A percentile compares a stretch with the other conserved stretches of the same genome.
Evolutionary conservation across 192 early-diverging fungal species (phyloP).

Genomic region (Coemansia sp.): DNA sequence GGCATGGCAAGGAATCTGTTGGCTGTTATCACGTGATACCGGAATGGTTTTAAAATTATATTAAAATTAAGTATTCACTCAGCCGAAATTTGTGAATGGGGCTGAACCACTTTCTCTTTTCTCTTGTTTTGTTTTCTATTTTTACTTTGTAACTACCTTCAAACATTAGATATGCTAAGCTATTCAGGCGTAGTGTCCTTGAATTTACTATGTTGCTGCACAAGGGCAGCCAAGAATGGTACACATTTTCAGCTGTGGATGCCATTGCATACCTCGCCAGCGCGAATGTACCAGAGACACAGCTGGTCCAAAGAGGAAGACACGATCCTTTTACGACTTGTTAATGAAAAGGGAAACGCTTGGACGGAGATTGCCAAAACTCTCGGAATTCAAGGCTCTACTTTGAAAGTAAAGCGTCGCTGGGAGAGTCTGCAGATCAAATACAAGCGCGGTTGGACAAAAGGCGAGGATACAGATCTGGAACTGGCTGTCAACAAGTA

Average conservation of each 20-base stretch:
- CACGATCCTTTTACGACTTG: constrained; percentile 8
- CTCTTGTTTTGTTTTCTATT: too few relatives aligned
- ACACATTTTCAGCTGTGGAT: neutral
- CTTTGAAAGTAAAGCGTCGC: constrained; percentile 27
- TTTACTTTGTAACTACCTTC: neutral
- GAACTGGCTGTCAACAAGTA: constrained; percentile 18
- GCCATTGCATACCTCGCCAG: neutral
- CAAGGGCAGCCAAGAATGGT: neutral
- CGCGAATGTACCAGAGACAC: constrained; percentile 4
- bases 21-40: too few relatives aligned
- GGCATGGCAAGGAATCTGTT: too few relatives aligned
- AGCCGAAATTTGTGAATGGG: too few relatives aligned
- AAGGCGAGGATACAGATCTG: constrained; percentile 30
- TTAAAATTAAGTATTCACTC: too few relatives aligned
- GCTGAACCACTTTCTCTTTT: too few relatives aligned
- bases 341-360: constrained; percentile 15
- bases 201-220: neutral
- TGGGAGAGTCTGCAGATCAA: constrained; percentile 36
- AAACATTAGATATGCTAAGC: neutral
- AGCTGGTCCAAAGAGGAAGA: constrained; percentile 48
- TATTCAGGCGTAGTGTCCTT: neutral
- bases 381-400: constrained; percentile 30
- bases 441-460: constrained; percentile 18
- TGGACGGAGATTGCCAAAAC: constrained; percentile 31
- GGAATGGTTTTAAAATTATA: too few relatives aligned